Conservation (phyloP, 306 rosid genomes). For the Rosa persica region DNA sequence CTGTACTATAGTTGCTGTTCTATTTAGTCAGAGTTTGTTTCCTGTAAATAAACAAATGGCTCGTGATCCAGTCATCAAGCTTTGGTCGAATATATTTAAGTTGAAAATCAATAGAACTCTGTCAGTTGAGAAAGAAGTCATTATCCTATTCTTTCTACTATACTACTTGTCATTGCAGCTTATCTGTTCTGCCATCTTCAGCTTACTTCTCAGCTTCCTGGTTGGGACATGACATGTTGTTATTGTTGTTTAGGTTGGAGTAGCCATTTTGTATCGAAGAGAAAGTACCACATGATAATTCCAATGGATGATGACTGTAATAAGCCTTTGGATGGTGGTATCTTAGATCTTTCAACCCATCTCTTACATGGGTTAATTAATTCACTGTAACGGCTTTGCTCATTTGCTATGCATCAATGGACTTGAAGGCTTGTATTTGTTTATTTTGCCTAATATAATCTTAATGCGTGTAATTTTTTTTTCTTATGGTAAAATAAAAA, state of each 20-base stretch:
- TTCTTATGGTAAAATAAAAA: too few relatives aligned
- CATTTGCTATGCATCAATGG: too few relatives aligned
- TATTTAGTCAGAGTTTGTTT: not conserved
- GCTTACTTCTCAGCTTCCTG: not conserved
- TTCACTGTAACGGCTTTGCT: too few relatives aligned
- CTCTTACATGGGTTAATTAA: too few relatives aligned
- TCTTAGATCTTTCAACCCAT: too few relatives aligned
- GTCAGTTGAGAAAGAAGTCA: not conserved
- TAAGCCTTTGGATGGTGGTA: too few relatives aligned
- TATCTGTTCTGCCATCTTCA: not conserved
- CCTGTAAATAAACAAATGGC: not conserved
- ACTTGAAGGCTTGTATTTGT: too few relatives aligned
- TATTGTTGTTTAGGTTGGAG: conserved; percentile 69
- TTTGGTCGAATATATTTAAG: not conserved
- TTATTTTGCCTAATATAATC: too few relatives aligned
- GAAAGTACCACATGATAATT: too few relatives aligned
- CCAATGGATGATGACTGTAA: too few relatives aligned
- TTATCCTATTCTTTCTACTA: not conserved
- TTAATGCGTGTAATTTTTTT: too few relatives aligned
- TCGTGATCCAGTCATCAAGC: not conserved
- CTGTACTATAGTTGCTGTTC: not conserved
- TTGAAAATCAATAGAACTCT: not conserved
- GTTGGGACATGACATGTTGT: conserved; percentile 5
- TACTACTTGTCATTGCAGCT: not conserved
- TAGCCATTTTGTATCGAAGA: conserved; percentile 74